A percentile compares a stretch with the other conserved stretches of the same genome.
Conservation (phyloP, 805 yeast species). For the Nakazawaea populi region DNA sequence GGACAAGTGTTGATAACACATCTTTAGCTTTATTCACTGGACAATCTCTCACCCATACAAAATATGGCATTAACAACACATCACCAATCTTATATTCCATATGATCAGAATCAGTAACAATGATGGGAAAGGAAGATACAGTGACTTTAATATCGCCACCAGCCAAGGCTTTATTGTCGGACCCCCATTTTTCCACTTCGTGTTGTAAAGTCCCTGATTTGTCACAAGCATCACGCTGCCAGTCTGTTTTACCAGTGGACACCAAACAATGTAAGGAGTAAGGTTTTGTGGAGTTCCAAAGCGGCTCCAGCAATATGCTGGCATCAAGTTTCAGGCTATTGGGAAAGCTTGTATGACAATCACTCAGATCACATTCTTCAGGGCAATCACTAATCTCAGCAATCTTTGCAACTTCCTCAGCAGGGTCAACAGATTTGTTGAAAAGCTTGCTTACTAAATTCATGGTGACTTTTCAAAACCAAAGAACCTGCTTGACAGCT, state of each 20-base stretch:
- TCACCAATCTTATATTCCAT: constrained; percentile 44
- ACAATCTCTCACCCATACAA: constrained; percentile 59
- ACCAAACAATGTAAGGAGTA: constrained; percentile 69
- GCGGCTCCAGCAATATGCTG: constrained; percentile 23
- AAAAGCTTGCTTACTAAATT: constrained; percentile 5
- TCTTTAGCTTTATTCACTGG: constrained; percentile 33
- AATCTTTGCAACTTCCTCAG: constrained; percentile 26
- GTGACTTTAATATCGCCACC: constrained; percentile 39
- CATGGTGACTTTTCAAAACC: background rate
- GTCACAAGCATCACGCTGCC: constrained; percentile 70
- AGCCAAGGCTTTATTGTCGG: constrained; percentile 15
- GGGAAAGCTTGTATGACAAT: constrained; percentile 52
- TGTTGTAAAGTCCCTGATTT: constrained; percentile 25
- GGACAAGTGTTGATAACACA: constrained; percentile 40
- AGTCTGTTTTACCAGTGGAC: constrained; percentile 80
- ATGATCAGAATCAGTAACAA: constrained; percentile 35
- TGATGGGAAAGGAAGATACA: constrained; percentile 42
- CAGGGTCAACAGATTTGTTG: constrained; percentile 9
- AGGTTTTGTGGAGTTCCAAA: constrained; percentile 70
- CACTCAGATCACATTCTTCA: constrained; percentile 41
- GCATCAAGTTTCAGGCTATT: constrained; percentile 37
- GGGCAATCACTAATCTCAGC: constrained; percentile 44
- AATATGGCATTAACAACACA: constrained; percentile 65
- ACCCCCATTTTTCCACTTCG: constrained; percentile 19
- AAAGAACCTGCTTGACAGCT: no score